phyloP scores from a whole-genome alignment of 306 rosid species.

The Quercus berberidifolia region DNA sequence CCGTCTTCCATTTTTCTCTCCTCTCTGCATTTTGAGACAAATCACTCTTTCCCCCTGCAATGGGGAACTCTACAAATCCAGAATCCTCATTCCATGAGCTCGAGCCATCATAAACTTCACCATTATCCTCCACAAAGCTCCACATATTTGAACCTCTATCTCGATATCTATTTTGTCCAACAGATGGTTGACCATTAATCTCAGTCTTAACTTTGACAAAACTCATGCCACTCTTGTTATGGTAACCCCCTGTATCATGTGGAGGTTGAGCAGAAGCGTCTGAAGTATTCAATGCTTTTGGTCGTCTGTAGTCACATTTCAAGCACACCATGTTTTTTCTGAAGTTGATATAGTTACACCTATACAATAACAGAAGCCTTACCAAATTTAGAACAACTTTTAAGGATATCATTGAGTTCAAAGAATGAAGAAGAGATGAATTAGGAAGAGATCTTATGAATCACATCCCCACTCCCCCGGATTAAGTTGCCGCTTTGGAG shows the following conservation, averaged over 20 bases:
- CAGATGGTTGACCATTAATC: conserved; percentile 13
- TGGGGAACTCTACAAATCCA: conserved; percentile 47
- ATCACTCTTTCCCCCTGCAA: conserved; percentile 43
- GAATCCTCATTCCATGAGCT: conserved; percentile 27
- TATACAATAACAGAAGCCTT: conserved; percentile 21
- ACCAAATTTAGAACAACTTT: not conserved
- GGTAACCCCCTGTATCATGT: conserved; percentile 24
- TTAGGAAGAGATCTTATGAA: conserved; percentile 49
- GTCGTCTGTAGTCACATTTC: conserved; percentile 52
- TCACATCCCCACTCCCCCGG: conserved; percentile 94
- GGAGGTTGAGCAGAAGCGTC: conserved; percentile 27
- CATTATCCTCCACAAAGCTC: conserved; percentile 52
- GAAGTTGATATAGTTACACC: conserved; percentile 20
- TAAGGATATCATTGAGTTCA: not conserved
- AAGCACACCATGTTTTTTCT: too few relatives aligned
- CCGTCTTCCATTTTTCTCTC: conserved; percentile 42
- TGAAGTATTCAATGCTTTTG: conserved; percentile 40
- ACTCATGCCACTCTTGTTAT: conserved; percentile 9
- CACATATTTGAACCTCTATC: conserved; percentile 24
- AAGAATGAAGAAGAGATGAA: not conserved
- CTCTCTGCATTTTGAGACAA: conserved; percentile 32
- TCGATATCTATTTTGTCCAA: conserved; percentile 14
- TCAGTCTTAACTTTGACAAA: conserved; percentile 11
- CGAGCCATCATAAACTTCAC: conserved; percentile 21
- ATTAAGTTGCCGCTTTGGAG: conserved; percentile 69